These are phyloP conservation scores for Komagataella populi DNA, from an alignment of 805 yeast species.

Conservation along the genomic window DNA sequence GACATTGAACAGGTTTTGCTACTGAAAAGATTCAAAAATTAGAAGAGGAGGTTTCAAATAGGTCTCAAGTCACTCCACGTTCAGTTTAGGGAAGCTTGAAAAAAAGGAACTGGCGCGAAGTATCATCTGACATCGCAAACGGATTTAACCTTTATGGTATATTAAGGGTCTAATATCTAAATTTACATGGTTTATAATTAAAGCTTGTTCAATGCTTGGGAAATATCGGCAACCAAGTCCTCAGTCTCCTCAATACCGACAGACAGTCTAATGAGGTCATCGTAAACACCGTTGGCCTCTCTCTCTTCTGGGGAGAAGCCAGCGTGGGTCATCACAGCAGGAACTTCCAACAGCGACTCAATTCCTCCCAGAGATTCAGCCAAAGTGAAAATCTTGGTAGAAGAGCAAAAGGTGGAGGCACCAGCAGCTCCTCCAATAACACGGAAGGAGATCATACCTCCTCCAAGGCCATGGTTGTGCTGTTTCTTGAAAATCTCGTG, in stretches of 20 bases:
- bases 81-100: neutral
- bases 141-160: neutral
- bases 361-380: slow-evolving; percentile 90
- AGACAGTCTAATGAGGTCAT: slow-evolving; percentile 69
- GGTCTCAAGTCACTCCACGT: neutral
- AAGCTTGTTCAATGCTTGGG: slow-evolving; percentile 38
- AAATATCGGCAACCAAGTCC: slow-evolving; percentile 59
- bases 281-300: slow-evolving; percentile 69
- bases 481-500: slow-evolving; percentile 54
- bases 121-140: neutral
- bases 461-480: slow-evolving; percentile 78
- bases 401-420: slow-evolving; percentile 60
- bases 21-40: neutral
- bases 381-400: slow-evolving; percentile 66
- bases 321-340: slow-evolving; percentile 87
- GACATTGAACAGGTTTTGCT: neutral
- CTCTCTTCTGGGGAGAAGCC: slow-evolving; percentile 74
- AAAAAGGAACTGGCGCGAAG: neutral
- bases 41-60: neutral
- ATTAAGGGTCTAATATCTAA: neutral
- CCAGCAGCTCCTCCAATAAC: slow-evolving; percentile 70
- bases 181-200: neutral
- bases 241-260: slow-evolving; percentile 81
- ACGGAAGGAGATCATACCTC: slow-evolving; percentile 87
- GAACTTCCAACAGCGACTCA: slow-evolving; percentile 76